phyloP scores from a whole-genome alignment of 441 rosid species.

The Metrosideros polymorpha region DNA sequence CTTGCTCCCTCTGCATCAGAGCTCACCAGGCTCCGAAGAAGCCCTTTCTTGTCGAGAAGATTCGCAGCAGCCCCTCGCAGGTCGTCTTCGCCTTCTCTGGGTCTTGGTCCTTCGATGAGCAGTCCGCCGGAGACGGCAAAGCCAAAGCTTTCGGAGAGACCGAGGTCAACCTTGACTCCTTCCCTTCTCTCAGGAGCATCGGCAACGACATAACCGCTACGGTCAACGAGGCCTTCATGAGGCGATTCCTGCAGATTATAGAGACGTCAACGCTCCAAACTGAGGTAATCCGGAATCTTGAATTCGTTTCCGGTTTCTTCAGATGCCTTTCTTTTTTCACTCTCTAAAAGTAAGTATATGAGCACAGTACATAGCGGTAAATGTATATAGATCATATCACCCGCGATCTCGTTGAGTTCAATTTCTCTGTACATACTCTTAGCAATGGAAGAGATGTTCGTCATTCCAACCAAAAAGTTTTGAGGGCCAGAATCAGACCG shows the following conservation, averaged over 20 bases:
- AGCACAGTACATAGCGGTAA: not conserved
- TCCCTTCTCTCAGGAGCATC: slow-evolving; percentile 3
- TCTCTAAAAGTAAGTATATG: not conserved
- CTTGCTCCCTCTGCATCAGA: not conserved
- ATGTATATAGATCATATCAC: not conserved
- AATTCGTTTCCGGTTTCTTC: not conserved
- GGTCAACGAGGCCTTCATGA: not conserved
- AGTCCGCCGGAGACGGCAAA: not conserved
- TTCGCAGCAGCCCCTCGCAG: not conserved
- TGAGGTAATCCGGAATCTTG: slow-evolving; percentile 25
- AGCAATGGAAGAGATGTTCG: not conserved
- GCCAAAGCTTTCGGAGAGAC: not conserved
- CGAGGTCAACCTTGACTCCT: not conserved
- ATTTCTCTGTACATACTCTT: not conserved
- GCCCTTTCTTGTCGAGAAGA: not conserved
- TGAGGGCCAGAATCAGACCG: not conserved
- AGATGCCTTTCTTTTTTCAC: not conserved
- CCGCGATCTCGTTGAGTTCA: not conserved
- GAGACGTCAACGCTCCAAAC: slow-evolving; percentile 9
- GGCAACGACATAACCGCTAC: not conserved
- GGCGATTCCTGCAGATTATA: not conserved
- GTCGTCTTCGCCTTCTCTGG: slow-evolving; percentile 1
- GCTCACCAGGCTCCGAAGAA: not conserved
- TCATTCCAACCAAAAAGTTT: not conserved
- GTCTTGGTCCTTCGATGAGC: not conserved